These are phyloP conservation scores for Decorospora gaudefroyi DNA, from an alignment of 2,329 filamentous ascomycete species.

Conservation along the genomic window DNA sequence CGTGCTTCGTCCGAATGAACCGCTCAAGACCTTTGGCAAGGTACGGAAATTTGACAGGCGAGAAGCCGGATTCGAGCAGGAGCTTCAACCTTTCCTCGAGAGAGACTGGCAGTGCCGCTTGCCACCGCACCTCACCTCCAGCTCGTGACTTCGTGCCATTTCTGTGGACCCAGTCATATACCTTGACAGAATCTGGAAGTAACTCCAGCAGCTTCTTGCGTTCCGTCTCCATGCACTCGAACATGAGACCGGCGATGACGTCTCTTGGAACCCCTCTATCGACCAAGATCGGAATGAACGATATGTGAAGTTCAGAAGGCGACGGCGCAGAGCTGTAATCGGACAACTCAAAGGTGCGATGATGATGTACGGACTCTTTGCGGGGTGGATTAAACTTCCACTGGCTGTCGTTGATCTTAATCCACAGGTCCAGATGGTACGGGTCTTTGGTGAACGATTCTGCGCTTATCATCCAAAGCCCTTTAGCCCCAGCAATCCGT, in stretches of 20 bases:
- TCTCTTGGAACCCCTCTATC: slow-evolving; percentile 58
- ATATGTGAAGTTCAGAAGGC: slow-evolving; percentile 65
- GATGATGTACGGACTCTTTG: slow-evolving; percentile 53
- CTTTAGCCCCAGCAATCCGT: slow-evolving; percentile 73
- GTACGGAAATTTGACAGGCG: slow-evolving; percentile 54
- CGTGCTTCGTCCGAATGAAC: slow-evolving; percentile 59
- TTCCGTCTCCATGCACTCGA: slow-evolving; percentile 56
- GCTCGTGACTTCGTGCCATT: slow-evolving; percentile 40
- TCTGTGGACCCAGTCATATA: slow-evolving; percentile 51
- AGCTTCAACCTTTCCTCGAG: slow-evolving; percentile 36
- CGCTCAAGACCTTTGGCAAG: slow-evolving; percentile 56
- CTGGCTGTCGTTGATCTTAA: slow-evolving; percentile 68
- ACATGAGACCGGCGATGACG: slow-evolving; percentile 57
- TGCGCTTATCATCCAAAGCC: slow-evolving; percentile 70
- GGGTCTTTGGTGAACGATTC: slow-evolving; percentile 50
- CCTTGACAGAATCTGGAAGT: slow-evolving; percentile 60
- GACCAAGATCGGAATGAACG: slow-evolving; percentile 70
- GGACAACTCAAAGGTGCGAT: slow-evolving; percentile 69
- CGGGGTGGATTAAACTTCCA: slow-evolving; percentile 64
- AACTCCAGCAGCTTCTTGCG: slow-evolving; percentile 58
- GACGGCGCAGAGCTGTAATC: slow-evolving; percentile 54
- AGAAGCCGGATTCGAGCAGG: slow-evolving; percentile 58
- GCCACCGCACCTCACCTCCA: slow-evolving; percentile 20
- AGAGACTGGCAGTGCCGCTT: slow-evolving; percentile 31
- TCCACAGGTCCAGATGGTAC: slow-evolving; percentile 60